A percentile compares a stretch with the other conserved stretches of the same genome.
Conservation (phyloP, 768 basidiomycete genomes). For the Mrakia frigida region DNA sequence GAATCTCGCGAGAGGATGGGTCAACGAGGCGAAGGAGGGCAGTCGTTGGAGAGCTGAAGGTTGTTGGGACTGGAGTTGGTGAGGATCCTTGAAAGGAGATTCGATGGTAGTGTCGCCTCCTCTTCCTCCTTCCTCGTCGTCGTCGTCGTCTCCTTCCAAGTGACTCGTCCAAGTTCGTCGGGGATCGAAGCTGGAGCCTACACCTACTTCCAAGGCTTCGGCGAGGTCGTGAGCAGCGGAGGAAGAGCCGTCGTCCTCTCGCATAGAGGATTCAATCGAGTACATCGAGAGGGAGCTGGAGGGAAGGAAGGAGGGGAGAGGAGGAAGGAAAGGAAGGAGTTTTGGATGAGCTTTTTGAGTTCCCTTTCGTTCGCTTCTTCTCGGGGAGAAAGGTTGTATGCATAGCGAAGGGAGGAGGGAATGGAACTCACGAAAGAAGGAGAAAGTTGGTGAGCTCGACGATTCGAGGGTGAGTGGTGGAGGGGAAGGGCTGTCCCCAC, state of each 20-base stretch:
- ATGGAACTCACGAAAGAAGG: no score
- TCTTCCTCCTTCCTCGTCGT: slow-evolving; percentile 14
- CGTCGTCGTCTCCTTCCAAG: neutral
- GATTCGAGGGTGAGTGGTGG: no score
- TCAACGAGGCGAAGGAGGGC: slow-evolving; percentile 12
- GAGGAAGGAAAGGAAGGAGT: no score
- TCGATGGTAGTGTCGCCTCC: slow-evolving; percentile 17
- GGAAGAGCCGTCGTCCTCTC: neutral
- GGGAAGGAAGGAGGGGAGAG: neutral
- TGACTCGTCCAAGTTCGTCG: neutral
- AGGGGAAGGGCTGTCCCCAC: no score
- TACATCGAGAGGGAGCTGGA: neutral
- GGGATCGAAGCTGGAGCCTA: neutral
- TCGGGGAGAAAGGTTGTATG: no score
- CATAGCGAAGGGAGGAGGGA: no score
- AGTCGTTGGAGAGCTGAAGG: slow-evolving; percentile 5
- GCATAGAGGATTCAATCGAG: slow-evolving; percentile 2
- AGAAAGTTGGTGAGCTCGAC: no score
- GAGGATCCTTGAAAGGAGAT: slow-evolving; percentile 22
- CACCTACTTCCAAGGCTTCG: neutral
- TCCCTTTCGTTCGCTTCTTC: no score
- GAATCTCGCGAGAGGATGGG: neutral
- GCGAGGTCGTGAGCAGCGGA: neutral
- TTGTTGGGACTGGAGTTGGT: neutral
- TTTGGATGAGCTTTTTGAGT: neutral